Evolutionary conservation across 1,284 basidiomycete species (phyloP).

Genomic region (Cryptococcus neoformans): DNA sequence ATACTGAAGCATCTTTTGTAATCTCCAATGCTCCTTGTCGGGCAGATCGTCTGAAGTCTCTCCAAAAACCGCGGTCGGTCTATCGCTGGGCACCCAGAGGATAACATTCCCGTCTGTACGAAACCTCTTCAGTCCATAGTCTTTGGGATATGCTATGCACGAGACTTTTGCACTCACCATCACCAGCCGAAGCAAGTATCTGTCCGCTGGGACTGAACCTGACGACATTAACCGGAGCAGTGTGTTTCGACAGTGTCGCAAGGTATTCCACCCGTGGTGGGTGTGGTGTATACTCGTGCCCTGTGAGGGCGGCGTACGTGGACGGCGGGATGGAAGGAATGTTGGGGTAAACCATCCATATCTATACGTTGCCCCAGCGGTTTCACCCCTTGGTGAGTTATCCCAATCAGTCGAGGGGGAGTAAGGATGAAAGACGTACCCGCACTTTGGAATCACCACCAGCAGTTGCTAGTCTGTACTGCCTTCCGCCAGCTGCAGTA

Average conservation of each 20-base stretch:
- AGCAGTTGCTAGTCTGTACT: constrained; percentile 88
- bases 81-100: constrained; percentile 83
- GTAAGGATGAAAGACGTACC: constrained; percentile 56
- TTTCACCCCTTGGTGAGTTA: background rate
- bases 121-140: constrained; percentile 1
- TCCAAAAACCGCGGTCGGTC: constrained; percentile 71
- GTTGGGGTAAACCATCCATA: constrained; percentile 94
- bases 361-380: constrained; percentile 51
- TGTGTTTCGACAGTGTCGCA: constrained; percentile 88
- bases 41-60: constrained; percentile 72
- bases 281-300: constrained; percentile 53
- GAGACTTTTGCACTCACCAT: constrained; percentile 61
- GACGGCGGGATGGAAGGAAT: constrained; percentile 60
- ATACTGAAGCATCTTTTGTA: constrained; percentile 82
- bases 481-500: constrained; percentile 47
- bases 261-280: constrained; percentile 94
- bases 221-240: constrained; percentile 93
- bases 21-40: constrained; percentile 95
- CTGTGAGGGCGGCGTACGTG: constrained; percentile 57
- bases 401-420: background rate
- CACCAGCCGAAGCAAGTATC: constrained; percentile 86
- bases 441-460: constrained; percentile 97
- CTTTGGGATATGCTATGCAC: background rate
- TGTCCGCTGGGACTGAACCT: constrained; percentile 96
- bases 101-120: constrained; percentile 89